Percentiles rank a stretch among this genome's conserved stretches.
Evolutionary conservation across 148 eudicot genomes (phyloP).

Genomic region (Fagopyrum esculentum): DNA sequence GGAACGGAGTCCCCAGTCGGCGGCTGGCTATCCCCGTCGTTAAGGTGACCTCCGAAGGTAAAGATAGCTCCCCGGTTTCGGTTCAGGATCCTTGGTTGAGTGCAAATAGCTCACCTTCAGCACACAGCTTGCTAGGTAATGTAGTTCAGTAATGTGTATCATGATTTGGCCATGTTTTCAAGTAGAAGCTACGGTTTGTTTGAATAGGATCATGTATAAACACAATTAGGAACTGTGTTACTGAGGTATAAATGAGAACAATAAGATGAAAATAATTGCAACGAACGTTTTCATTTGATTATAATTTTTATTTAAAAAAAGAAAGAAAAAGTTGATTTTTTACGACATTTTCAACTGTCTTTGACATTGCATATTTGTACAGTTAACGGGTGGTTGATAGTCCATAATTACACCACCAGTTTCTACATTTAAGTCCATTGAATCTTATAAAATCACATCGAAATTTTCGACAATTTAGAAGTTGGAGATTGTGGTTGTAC

Average conservation of each 20-base stretch:
- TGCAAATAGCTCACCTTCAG: conserved; percentile 84
- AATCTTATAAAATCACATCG: too few species aligned
- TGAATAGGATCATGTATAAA: neutral
- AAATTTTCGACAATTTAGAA: too few species aligned
- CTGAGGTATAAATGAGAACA: neutral
- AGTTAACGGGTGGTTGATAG: too few species aligned
- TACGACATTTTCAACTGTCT: too few species aligned
- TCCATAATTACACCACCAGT: too few species aligned
- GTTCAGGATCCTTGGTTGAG: conserved; percentile 85
- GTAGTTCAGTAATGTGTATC: conserved; percentile 24
- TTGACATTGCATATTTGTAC: too few species aligned
- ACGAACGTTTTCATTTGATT: too few species aligned
- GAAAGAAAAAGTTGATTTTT: too few species aligned
- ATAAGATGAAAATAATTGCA: too few species aligned
- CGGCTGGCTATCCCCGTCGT: conserved; percentile 39
- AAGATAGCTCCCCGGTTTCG: conserved; percentile 80
- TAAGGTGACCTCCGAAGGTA: conserved; percentile 24
- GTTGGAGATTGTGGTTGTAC: too few species aligned
- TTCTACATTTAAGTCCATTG: too few species aligned
- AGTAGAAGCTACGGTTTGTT: neutral
- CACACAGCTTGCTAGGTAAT: conserved; percentile 71
- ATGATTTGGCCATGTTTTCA: neutral
- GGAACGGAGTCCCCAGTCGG: conserved; percentile 41
- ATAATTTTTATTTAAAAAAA: too few species aligned
- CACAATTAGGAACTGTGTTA: neutral